phyloP scores from a whole-genome alignment of 495 filamentous ascomycete species.

The Amphirosellinia nigrospora region DNA sequence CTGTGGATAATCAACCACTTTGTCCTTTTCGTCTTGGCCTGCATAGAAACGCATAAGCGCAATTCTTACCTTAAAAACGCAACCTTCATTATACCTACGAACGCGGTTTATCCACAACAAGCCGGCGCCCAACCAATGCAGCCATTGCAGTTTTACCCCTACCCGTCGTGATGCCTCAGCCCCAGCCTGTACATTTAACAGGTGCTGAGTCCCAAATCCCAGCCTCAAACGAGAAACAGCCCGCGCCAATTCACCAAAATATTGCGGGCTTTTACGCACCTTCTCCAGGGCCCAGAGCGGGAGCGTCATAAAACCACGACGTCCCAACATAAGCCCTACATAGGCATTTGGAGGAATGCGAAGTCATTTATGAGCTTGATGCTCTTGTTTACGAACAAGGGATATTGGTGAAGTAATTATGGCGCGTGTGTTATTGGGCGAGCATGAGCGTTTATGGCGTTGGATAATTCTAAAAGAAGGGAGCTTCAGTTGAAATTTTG shows the following conservation, averaged over 20 bases:
- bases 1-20: slow-evolving; percentile 40
- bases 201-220: slow-evolving; percentile 2
- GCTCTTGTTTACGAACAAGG: background rate
- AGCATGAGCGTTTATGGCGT: background rate
- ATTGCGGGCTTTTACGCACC: slow-evolving; percentile 37
- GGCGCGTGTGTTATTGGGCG: background rate
- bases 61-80: slow-evolving; percentile 33
- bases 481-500: background rate
- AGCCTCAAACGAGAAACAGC: slow-evolving; percentile 8
- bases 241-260: slow-evolving; percentile 29
- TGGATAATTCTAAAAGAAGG: background rate
- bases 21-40: slow-evolving; percentile 51
- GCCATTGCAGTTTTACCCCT: slow-evolving; percentile 33
- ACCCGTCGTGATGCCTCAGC: slow-evolving; percentile 30
- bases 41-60: slow-evolving; percentile 46
- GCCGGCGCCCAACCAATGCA: slow-evolving; percentile 17
- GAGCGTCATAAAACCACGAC: background rate
- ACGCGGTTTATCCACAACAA: slow-evolving; percentile 15
- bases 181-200: slow-evolving; percentile 19
- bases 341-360: background rate
- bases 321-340: background rate
- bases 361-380: background rate
- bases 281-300: background rate
- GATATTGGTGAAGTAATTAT: background rate
- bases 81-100: slow-evolving; percentile 29